Conservation (phyloP, 139 green algal species). For the Coelastrella sp. region DNA sequence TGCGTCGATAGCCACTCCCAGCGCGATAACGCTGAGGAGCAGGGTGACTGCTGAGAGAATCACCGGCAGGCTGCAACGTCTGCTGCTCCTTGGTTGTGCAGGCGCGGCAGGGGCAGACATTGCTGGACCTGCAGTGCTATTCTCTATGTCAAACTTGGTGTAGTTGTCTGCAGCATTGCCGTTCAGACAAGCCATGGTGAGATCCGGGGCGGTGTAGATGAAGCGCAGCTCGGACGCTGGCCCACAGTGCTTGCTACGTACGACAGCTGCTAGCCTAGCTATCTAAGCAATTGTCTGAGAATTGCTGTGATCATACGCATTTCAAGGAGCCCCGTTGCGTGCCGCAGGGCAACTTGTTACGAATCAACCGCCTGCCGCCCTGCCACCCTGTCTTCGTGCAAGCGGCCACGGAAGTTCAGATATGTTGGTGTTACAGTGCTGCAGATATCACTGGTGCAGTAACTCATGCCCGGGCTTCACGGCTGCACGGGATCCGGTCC, state of each 20-base stretch:
- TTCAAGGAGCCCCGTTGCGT: no score
- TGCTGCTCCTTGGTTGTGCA: neutral
- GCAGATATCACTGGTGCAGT: no score
- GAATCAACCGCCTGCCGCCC: no score
- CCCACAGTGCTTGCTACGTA: no score
- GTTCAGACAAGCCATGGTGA: neutral
- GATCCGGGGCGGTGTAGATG: neutral
- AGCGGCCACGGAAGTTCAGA: no score
- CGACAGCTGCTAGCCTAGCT: no score
- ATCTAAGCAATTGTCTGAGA: neutral
- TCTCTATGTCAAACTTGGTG: neutral
- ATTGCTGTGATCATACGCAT: neutral
- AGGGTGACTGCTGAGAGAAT: neutral
- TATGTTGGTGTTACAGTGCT: no score
- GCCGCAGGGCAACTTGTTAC: no score
- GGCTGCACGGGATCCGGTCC: no score
- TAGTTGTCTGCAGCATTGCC: neutral
- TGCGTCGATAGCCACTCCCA: neutral
- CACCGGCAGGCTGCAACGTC: neutral
- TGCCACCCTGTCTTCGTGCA: no score
- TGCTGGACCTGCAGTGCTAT: neutral
- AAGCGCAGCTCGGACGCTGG: neutral
- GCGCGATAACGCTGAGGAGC: neutral
- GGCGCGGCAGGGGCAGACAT: neutral
- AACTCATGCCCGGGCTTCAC: no score